Conservation (phyloP, 139 green algal species). For the Trebouxia sp. region DNA sequence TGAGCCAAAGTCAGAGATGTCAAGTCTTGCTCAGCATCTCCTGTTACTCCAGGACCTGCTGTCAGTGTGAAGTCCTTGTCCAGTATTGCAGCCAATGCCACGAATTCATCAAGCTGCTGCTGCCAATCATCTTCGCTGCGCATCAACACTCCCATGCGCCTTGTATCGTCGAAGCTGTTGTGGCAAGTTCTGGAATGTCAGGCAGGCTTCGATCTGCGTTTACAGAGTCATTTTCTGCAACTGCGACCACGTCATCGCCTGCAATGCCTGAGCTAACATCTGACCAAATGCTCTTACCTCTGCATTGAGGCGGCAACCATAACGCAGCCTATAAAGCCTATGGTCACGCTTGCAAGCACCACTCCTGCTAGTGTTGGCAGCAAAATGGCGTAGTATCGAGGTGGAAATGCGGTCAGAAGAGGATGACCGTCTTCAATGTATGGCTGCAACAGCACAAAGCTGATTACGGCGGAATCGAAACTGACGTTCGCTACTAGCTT, state of each 20-base stretch:
- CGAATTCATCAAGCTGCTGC: conserved; percentile 68
- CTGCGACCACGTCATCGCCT: too few relatives aligned
- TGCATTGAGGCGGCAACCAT: conserved; percentile 25
- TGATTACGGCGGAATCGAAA: too few relatives aligned
- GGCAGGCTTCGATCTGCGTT: background rate
- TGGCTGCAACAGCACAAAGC: background rate
- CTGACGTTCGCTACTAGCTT: too few relatives aligned
- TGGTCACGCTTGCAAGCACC: background rate
- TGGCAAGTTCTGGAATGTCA: background rate
- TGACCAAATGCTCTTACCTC: background rate
- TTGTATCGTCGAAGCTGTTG: too few relatives aligned
- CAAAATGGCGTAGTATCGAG: background rate
- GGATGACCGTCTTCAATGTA: conserved; percentile 9
- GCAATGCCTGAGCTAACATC: background rate
- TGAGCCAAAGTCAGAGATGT: background rate
- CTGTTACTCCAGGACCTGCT: conserved; percentile 34
- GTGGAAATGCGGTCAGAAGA: background rate
- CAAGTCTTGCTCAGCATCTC: background rate
- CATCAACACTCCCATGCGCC: background rate
- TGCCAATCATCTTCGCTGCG: conserved; percentile 57
- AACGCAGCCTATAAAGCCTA: conserved; percentile 37
- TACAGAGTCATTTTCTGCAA: too few relatives aligned
- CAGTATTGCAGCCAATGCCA: conserved; percentile 63
- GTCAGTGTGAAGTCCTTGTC: conserved; percentile 55
- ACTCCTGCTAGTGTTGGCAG: conserved; percentile 8